Evolutionary conservation across 148 eudicot genomes (phyloP).

Genomic region (Salicornia ramosissima): DNA sequence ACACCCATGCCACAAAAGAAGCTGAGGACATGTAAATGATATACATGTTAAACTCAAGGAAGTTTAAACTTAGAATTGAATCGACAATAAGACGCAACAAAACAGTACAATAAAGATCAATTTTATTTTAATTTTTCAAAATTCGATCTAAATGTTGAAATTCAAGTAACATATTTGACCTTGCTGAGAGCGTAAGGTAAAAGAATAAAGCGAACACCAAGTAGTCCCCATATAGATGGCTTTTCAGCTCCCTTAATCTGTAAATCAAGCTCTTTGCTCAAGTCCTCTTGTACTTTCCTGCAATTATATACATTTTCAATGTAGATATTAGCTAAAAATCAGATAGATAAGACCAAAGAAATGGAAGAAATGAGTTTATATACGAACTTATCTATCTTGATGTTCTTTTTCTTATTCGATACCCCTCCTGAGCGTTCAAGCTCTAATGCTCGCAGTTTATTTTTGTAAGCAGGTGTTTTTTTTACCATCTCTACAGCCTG

Average conservation of each 20-base stretch:
- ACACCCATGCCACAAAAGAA: conserved; percentile 70
- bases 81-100: background rate
- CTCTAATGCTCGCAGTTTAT: conserved; percentile 70
- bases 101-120: background rate
- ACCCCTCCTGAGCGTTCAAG: conserved; percentile 84
- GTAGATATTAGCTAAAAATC: background rate
- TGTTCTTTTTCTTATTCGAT: conserved; percentile 65
- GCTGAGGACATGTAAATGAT: conserved; percentile 34
- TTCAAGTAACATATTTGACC: conserved; percentile 36
- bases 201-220: conserved; percentile 69
- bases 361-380: background rate
- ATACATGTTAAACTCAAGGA: conserved; percentile 10
- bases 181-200: conserved; percentile 77
- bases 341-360: background rate
- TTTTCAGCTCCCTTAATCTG: conserved; percentile 95
- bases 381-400: conserved; percentile 62
- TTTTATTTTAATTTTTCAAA: background rate
- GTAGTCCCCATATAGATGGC: conserved; percentile 80
- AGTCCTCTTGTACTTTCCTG: conserved; percentile 74
- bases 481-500: conserved; percentile 94
- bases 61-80: background rate
- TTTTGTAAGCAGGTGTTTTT: conserved; percentile 94
- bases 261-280: conserved; percentile 90
- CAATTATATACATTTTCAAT: conserved; percentile 13
- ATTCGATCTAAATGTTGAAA: background rate